A percentile compares a stretch with the other conserved stretches of the same genome.
phyloP scores from a whole-genome alignment of 1,139 yeast genomes.

The Yamadazyma friedrichii region DNA sequence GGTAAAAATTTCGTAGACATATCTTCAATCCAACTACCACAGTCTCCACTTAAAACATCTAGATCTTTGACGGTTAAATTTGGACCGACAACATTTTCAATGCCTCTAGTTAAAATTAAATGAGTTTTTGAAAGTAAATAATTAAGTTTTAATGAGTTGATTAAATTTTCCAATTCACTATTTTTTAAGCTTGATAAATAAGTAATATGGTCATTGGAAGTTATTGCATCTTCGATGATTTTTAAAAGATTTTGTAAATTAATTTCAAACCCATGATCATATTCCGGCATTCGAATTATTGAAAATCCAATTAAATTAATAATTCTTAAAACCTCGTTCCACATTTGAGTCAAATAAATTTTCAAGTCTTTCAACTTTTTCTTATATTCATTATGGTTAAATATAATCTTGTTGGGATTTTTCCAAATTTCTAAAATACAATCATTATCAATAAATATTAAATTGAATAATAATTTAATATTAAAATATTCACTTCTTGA shows the following conservation, averaged over 20 bases:
- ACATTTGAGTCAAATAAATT: slow-evolving; percentile 32
- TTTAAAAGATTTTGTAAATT: slow-evolving; percentile 20
- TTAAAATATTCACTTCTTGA: not conserved
- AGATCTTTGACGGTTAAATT: slow-evolving; percentile 24
- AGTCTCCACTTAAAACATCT: slow-evolving; percentile 23
- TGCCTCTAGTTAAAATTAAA: slow-evolving; percentile 24
- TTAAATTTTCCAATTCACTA: slow-evolving; percentile 18
- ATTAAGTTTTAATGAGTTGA: slow-evolving; percentile 25
- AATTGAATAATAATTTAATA: not conserved
- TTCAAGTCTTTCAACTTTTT: slow-evolving; percentile 26
- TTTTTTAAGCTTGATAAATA: slow-evolving; percentile 22
- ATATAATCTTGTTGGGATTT: slow-evolving; percentile 30
- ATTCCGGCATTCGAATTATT: slow-evolving; percentile 24
- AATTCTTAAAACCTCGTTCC: slow-evolving; percentile 37
- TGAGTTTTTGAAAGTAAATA: slow-evolving; percentile 29
- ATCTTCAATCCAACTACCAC: slow-evolving; percentile 28
- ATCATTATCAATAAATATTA: not conserved
- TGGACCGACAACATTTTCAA: slow-evolving; percentile 22
- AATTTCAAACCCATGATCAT: slow-evolving; percentile 22
- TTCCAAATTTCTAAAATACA: slow-evolving; percentile 28
- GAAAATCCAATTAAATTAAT: slow-evolving; percentile 32
- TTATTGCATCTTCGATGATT: slow-evolving; percentile 22
- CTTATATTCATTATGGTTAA: slow-evolving; percentile 18
- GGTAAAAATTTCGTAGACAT: slow-evolving; percentile 17
- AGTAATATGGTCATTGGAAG: slow-evolving; percentile 27